Evolutionary conservation across 139 green algal genomes (phyloP).

Genomic region (Chlamydomonas applanata): DNA sequence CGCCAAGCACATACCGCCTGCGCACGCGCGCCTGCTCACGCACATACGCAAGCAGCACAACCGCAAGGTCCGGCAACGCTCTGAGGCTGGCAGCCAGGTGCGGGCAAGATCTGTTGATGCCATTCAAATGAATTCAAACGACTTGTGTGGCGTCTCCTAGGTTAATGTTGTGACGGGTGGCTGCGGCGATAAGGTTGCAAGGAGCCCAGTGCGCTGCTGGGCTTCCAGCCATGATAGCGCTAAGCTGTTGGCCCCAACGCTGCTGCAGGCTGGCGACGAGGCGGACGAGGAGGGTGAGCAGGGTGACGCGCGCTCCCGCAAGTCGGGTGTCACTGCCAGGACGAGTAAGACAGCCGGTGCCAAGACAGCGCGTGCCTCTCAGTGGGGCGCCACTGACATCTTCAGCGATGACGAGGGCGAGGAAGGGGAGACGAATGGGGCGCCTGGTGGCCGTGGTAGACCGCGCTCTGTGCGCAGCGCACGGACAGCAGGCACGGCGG

Average conservation of each 20-base stretch:
- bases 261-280: conserved; percentile 20
- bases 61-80: conserved; percentile 49
- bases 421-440: not conserved
- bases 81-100: conserved; percentile 46
- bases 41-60: conserved; percentile 85
- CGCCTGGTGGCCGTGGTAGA: no score
- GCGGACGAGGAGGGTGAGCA: conserved; percentile 21
- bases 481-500: not conserved
- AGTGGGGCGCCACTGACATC: conserved; percentile 77
- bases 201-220: no score
- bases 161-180: no score
- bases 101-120: not conserved
- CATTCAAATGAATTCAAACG: no score
- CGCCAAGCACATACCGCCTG: conserved; percentile 66
- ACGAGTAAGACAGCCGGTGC: not conserved
- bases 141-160: no score
- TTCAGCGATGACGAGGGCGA: conserved; percentile 69
- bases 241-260: no score
- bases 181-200: no score
- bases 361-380: conserved; percentile 52
- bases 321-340: no score
- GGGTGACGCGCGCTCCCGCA: conserved; percentile 26
- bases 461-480: no score
- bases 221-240: no score
- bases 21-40: conserved; percentile 73